A percentile compares a stretch with the other conserved stretches of the same genome.
These are phyloP conservation scores for Termitomyces sp. DNA, from an alignment of 768 basidiomycete species.

Conservation along the genomic window DNA sequence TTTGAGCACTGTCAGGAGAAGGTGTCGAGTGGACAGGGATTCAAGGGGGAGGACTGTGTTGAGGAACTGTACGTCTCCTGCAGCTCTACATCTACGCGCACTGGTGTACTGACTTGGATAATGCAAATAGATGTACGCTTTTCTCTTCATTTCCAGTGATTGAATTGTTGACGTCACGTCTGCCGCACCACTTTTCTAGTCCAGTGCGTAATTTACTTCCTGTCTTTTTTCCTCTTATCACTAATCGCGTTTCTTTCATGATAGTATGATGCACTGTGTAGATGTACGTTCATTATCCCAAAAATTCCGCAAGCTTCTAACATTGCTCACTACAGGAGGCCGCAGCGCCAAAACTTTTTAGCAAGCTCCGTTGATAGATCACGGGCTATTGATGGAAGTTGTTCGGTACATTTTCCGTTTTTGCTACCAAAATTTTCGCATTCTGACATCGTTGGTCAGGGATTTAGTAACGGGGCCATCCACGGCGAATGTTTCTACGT, in stretches of 20 bases:
- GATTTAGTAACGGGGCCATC: not conserved
- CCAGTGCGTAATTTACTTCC: constrained; percentile 41
- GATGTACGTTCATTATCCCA: constrained; percentile 49
- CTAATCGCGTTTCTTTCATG: not conserved
- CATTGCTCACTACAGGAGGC: constrained; percentile 26
- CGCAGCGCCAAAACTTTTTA: constrained; percentile 77
- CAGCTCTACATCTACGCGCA: constrained; percentile 9
- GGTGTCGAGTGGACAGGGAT: constrained; percentile 75
- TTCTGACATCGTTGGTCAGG: not conserved
- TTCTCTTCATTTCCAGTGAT: not conserved
- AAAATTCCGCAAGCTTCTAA: constrained; percentile 27
- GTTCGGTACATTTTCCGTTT: not conserved
- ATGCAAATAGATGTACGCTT: constrained; percentile 27
- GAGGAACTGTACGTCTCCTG: constrained; percentile 72
- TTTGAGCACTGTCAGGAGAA: constrained; percentile 91
- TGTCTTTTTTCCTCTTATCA: not conserved
- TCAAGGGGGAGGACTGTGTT: constrained; percentile 88
- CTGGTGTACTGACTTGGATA: constrained; percentile 5
- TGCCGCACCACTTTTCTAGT: constrained; percentile 25
- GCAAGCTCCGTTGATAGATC: constrained; percentile 53
- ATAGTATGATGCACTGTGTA: constrained; percentile 89
- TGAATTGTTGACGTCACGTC: constrained; percentile 7
- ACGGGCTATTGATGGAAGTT: not conserved
- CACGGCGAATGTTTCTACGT: not conserved
- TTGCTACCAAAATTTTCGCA: too few species aligned